Evolutionary conservation across 2,329 filamentous ascomycete genomes (phyloP).

Genomic region (Thelonectria rubi): DNA sequence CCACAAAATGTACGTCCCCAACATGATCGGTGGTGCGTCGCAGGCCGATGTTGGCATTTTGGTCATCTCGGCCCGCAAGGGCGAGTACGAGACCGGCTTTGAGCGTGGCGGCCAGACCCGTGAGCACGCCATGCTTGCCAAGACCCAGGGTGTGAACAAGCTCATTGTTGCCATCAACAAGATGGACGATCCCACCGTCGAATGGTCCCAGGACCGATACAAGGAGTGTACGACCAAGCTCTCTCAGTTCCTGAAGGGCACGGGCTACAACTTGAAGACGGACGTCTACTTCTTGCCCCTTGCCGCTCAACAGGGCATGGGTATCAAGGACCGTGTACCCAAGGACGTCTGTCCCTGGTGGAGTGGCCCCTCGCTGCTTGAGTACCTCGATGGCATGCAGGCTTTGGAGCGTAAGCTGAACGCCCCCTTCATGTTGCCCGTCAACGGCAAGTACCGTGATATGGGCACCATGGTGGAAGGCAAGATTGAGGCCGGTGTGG

Average conservation of each 20-base stretch:
- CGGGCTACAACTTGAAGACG: constrained; percentile 93
- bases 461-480: constrained; percentile 98
- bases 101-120: constrained; percentile 95
- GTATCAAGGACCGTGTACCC: constrained; percentile 89
- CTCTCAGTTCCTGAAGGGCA: constrained; percentile 84
- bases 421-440: constrained; percentile 99
- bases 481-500: constrained; percentile 92
- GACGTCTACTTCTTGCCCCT: constrained; percentile 97
- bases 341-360: constrained; percentile 84
- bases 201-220: constrained; percentile 94
- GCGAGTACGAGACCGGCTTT: constrained; percentile 98
- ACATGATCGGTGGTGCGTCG: constrained; percentile 96
- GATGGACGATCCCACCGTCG: constrained; percentile 97
- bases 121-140: constrained; percentile 97
- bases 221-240: constrained; percentile 94
- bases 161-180: constrained; percentile 96
- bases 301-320: constrained; percentile 84
- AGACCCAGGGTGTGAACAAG: constrained; percentile 98
- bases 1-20: constrained; percentile 97
- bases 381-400: constrained; percentile 94
- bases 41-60: constrained; percentile 94
- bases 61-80: constrained; percentile 95
- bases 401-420: constrained; percentile 95
- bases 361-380: constrained; percentile 87
- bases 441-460: constrained; percentile 95